Evolutionary conservation across 495 filamentous ascomycete genomes (phyloP), one percentile per base, ranked within the genome.

Genomic region (Lasiosphaeria miniovina): DNA sequence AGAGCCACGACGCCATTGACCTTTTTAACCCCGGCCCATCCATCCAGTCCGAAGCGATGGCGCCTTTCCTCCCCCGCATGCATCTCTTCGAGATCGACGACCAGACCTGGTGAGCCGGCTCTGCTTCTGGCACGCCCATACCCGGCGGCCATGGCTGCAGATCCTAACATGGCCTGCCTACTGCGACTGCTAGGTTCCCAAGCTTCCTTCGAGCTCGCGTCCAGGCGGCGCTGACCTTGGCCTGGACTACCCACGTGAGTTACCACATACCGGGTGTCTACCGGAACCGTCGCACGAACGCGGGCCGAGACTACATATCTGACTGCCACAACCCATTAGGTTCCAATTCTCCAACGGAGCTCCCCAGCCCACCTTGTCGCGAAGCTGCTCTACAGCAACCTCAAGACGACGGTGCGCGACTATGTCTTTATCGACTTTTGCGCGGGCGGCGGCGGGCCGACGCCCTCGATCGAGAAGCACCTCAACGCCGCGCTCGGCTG

Each of bases 381-480:
- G 59, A 68, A 72, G 54, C 72, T 82, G 41, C 74, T 87, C 32
- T 71, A 74, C 14, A 63, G 61, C 53, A 71, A 71, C 51, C 80
- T 82, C 34, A 74, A 62, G 34, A 32, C 72, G 43, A 1, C 75
- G 73, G 35, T 75, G 65, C 55, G 54, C 62, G 54, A 63, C 6
- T 80, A 84, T 65, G 80, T 79, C 15, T 83, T 88, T 58, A 81
- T 90, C 54, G 89, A 92, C 71, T 87, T 90, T 71, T 90, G 87
- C 69, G 85, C 88, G 15, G 89, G 89, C 56, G 86, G 78, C 33
- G 89, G 89, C 46, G 88, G 88, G 0, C 86, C 86, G 0, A 88
- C 84, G 4, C 82, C 84, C 0, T 70, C 70, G n/a, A 83, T 89
- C 56, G 86, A 89, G 71, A 74, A 67, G 9, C 72, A 77, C 52